A percentile compares a stretch with the other conserved stretches of the same genome.
Conservation (phyloP, 108 stramenopile species). For the Discostella stelligeroides region DNA sequence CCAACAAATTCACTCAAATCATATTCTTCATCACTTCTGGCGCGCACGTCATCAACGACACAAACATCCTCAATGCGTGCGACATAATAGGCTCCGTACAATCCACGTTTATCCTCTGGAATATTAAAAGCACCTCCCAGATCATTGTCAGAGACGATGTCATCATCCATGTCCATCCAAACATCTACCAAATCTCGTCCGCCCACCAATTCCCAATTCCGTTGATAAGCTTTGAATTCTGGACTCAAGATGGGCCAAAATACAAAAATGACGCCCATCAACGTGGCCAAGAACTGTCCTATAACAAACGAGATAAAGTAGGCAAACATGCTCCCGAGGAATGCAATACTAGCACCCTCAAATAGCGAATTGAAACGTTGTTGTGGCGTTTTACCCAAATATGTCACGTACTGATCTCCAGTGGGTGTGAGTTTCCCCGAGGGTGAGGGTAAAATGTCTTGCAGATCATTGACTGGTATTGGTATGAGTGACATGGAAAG, state of each 20-base stretch:
- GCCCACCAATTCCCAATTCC: slow-evolving; percentile 82
- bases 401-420: slow-evolving; percentile 72
- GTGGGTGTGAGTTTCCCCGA: slow-evolving; percentile 48
- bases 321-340: slow-evolving; percentile 69
- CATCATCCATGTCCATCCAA: slow-evolving; percentile 59
- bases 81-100: slow-evolving; percentile 77
- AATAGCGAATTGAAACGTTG: slow-evolving; percentile 69
- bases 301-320: slow-evolving; percentile 82
- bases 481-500: slow-evolving; percentile 70
- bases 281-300: slow-evolving; percentile 71
- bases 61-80: slow-evolving; percentile 63
- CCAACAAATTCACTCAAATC: slow-evolving; percentile 73
- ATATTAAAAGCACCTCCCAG: slow-evolving; percentile 2
- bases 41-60: slow-evolving; percentile 70
- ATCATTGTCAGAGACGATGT: not conserved
- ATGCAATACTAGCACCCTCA: slow-evolving; percentile 65
- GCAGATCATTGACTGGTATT: slow-evolving; percentile 59
- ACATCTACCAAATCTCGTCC: slow-evolving; percentile 80
- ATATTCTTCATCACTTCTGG: slow-evolving; percentile 56
- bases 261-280: slow-evolving; percentile 64
- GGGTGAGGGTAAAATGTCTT: slow-evolving; percentile 51
- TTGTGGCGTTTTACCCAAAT: slow-evolving; percentile 63
- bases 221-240: slow-evolving; percentile 71
- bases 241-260: slow-evolving; percentile 81
- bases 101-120: slow-evolving; percentile 53